Base-by-base conservation (phyloP, 2,329 filamentous ascomycete species). In the Aspergillus fischeri region DNA sequence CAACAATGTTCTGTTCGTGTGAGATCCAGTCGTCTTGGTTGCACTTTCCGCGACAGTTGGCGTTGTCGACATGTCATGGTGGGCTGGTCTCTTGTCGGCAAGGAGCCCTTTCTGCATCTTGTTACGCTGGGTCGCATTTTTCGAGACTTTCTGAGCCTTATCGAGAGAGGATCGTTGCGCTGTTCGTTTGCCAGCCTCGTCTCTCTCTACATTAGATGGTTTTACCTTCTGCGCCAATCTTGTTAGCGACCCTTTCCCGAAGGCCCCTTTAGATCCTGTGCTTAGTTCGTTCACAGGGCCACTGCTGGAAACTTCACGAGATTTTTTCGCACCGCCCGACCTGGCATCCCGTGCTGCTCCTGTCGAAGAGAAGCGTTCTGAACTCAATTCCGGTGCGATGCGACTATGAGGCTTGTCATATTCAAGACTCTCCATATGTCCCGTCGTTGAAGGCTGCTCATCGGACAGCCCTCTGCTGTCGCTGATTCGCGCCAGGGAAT, bases 161-260 rank as follows among this genome's bases (percentile, higher is more conserved):
- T 65, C 58, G 51, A 57, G 27, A 5, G 66, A 32, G 21, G 56
- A n/a, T 55, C 64, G 70, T 14, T 60, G 32, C 2, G 61, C 57
- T 20, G 61, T 54, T 7, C 61, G 59, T 50, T 67, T 73, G 27
- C 52, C 56, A 32, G 50, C 24, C 1, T 67, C 65, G 14, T 59
- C 64, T 38, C 67, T 72, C 44, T 73, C 72, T 3, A 53, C 48
- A 11, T 53, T 54, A 27, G 58, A 56, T 25, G 67, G 60, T 45
- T 67, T 74, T 25, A 73, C 67, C 51, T 69, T 74, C 35, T 74
- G 72, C 5, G 74, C 67, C 38, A 74, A 61, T 44, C 65, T 74
- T 2, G 68, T 59, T 17, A 75, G 57, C 4, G 73, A 64, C 10
- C 63, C 57, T 54, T 69, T 74, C 11, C 59, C 62, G 25, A 65